Evolutionary conservation across 2,329 filamentous ascomycete genomes (phyloP), one percentile per base, ranked within the genome.

Genomic region (Alternaria burnsii): DNA sequence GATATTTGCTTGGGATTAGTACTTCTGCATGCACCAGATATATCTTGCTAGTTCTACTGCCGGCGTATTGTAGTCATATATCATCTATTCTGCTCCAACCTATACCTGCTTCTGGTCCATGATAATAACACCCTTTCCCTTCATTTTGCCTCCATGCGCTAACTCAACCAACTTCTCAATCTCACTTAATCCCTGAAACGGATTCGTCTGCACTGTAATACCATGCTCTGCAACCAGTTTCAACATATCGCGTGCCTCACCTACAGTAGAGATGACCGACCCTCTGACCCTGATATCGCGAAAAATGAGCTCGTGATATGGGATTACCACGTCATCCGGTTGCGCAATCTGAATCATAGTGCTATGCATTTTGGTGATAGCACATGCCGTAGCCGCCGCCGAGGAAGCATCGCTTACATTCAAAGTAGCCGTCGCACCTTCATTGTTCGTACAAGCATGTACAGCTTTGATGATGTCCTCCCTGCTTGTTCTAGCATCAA

Each of bases 341-440:
- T 88, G 86, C n/a, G 86, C 86, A 48, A 89, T 82, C 71, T 89
- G 85, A 2, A 89, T 78, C 69, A 88, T 78, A 0, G 78, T 82
- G 3, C 86, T 86, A 68, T 89, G 87, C 81, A 85, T 87, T 68
- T 81, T 83, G 0, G 87, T 89, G 1, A 87, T 77, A 0, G 85
- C 86, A 53, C 84, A 86, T 0, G 81, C 82, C 22, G 83, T 72
- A 5, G 80, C 85, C 41, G 85, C 82, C 3, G 86, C 83, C 0
- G 74, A 75, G 2, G 78, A 71, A 18, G 84, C 83, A 62, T 88
- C 69, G 55, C 44, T 48, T 22, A 48, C 44, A 3, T 48, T 48
- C 28, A 34, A 28, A 1, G 28, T 34, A 34, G 44, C 44, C 4
- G 20, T 4, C 0, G 32, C 28, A 1, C 44, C 28, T 18, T 48